Evolutionary conservation across 1,284 basidiomycete genomes (phyloP), one percentile per base, ranked within the genome.

Genomic region (Spongispora temasekensis): DNA sequence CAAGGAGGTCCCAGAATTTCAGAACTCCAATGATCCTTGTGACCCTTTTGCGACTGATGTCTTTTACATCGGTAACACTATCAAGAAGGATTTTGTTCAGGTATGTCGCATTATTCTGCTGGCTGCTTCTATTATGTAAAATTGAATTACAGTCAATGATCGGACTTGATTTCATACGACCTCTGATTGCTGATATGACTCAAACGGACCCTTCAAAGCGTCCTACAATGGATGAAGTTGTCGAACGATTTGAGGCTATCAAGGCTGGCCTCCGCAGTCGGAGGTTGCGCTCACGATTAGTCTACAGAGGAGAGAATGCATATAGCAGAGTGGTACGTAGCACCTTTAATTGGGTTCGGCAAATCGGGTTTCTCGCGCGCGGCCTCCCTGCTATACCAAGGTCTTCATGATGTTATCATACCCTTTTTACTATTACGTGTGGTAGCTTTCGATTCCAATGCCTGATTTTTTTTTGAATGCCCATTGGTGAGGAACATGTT

Each of bases 31-130:
- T 1, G 32, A 31, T 0, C 70, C 68, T 2, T 69, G 67, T 21
- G 61, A 78, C 64, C 76, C 77, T 0, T 78, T 77, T 44, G 64
- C 71, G 17, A 74, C 74, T 1, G 77, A 79, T 31, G 68, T 79
- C 1, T 80, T 74, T 59, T 76, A 74, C 35, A 46, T 79, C 1
- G 77, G 77, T 0, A 76, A 78, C 57, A 31, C 70, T 2, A 70
- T 78, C 52, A 64, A 57, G 15, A 57, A 65, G n/a, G 59, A 68
- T 13, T 72, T 78, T 28, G 9, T 72, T 2, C 61, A 74, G 34
- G 75, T 76, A 42, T 9, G 63, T 32, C 9, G n/a, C n/a, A n/a
- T n/a, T n/a, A n/a, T n/a, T n/a, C 7, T 32, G 0, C 13, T n/a
- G 2, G 7, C 2, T 57, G n/a, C 27, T 28, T 40, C 0, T 8